Evolutionary conservation across 768 basidiomycete species (phyloP).

Genomic region (Tricholomella constricta): DNA sequence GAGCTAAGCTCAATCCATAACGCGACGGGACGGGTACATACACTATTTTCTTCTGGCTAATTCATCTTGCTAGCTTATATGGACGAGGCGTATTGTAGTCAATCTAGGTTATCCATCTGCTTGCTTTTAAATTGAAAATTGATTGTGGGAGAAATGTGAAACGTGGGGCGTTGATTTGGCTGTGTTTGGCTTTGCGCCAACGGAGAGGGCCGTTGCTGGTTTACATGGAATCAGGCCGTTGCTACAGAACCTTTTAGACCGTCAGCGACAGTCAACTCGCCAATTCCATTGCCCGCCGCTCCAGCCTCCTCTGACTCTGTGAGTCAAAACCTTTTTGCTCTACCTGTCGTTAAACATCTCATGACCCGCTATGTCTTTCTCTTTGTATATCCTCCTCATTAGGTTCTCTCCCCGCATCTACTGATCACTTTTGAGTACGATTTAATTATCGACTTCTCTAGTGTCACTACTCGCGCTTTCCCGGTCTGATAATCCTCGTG

Average conservation of each 20-base stretch:
- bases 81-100: too few species aligned
- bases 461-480: conserved; percentile 21
- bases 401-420: conserved; percentile 25
- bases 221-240: conserved; percentile 45
- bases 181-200: conserved; percentile 38
- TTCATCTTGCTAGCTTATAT: neutral
- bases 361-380: neutral
- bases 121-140: conserved; percentile 3
- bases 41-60: neutral
- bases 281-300: conserved; percentile 22
- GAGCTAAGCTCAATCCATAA: conserved; percentile 1
- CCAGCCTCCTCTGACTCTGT: conserved; percentile 21
- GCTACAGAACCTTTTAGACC: conserved; percentile 43
- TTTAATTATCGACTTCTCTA: conserved; percentile 33
- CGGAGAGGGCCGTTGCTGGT: conserved; percentile 36
- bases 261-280: conserved; percentile 43
- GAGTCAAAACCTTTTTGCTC: conserved; percentile 13
- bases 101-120: neutral
- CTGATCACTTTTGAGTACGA: conserved; percentile 26
- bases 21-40: neutral
- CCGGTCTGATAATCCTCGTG: conserved; percentile 21
- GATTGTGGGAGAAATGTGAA: conserved; percentile 21
- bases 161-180: conserved; percentile 31
- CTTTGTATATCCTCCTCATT: conserved; percentile 1
- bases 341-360: too few species aligned